These are phyloP conservation scores for Elaphomyces granulatus DNA, from an alignment of 495 filamentous ascomycete genomes.

Conservation along the genomic window DNA sequence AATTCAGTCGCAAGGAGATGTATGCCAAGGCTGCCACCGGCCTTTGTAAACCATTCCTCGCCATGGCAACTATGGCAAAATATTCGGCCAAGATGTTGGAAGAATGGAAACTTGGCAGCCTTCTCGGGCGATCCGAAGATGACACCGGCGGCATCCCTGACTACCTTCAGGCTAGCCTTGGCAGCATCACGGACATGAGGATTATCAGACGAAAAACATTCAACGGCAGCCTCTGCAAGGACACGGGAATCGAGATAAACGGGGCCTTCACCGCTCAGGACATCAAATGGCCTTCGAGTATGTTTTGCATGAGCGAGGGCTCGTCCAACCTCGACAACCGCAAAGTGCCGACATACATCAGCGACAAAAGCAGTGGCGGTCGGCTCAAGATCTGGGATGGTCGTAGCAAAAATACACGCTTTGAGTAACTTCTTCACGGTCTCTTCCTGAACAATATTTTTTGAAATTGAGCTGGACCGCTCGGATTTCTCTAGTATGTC, in stretches of 20 bases:
- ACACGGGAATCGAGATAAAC: constrained; percentile 72
- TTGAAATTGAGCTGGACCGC: constrained; percentile 63
- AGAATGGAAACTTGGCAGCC: constrained; percentile 63
- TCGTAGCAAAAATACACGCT: constrained; percentile 73
- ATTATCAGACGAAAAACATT: constrained; percentile 74
- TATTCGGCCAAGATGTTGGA: constrained; percentile 57
- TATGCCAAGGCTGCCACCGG: constrained; percentile 81
- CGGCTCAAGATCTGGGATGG: constrained; percentile 60
- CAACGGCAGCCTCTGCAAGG: constrained; percentile 75
- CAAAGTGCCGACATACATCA: constrained; percentile 77
- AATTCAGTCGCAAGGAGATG: constrained; percentile 65
- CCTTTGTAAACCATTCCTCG: constrained; percentile 96
- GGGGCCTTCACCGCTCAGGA: constrained; percentile 70
- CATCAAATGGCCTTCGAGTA: constrained; percentile 59
- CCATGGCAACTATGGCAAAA: constrained; percentile 93
- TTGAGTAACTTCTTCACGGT: constrained; percentile 75
- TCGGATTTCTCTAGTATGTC: constrained; percentile 52
- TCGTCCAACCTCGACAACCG: constrained; percentile 76
- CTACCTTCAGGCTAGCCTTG: constrained; percentile 55
- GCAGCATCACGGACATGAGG: constrained; percentile 69
- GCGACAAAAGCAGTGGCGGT: constrained; percentile 58
- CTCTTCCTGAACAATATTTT: constrained; percentile 69
- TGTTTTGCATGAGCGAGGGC: constrained; percentile 64
- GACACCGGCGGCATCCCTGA: constrained; percentile 60
- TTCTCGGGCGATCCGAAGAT: constrained; percentile 66